Base-by-base conservation (phyloP, 2,329 filamentous ascomycete species). In the Diaporthe sp. region DNA sequence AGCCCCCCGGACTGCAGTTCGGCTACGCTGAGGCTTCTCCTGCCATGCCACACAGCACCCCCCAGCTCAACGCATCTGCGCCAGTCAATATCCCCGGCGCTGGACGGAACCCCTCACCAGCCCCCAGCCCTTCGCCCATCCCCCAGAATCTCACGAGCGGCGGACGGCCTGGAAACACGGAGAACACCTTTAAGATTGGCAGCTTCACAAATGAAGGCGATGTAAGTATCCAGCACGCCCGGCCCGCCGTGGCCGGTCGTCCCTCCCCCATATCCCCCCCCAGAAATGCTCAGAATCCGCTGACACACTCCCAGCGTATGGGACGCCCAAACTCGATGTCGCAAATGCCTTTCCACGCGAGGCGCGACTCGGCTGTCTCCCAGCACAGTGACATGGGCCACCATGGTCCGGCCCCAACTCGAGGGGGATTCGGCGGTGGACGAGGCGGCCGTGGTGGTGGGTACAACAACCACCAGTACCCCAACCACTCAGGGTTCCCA, bases 111-210 rank as follows among this genome's bases (percentile, higher is more conserved):
- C 92, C 92, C 63, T 97, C 96, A 59, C 97, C 97, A 8, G 92
- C 94, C 65, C 93, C 94, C 78, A 98, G 96, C 59, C 97, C 97
- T 5, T 96, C 94, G 55, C 97, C 97, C 6, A 98, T 98, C 79
- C 96, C 97, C 42, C 94, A 96, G 83, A 94, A 95, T 69, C 91
- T 93, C 71, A 92, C 93, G 44, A 94, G 92, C 80, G 97, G 95
- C 80, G 95, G 95, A 79, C 94, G 95, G 80, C 96, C 96, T 78
- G 74, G 74, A 35, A 73, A 73, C 50, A 75, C 92, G 78, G 92
- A 92, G 77, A 91, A 93, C 78, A 90, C 90, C 71, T 83, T 83
- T 61, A 92, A 91, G 80, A 92, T 93, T 86, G 96, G 96, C 77
- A 96, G 94, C 84, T 92, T 96, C 78, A 91, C 90, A 79, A 92